Percentiles rank a stretch among this genome's conserved stretches.
Evolutionary conservation across 345 rosid species (phyloP).

Genomic region (Salix dunnii): DNA sequence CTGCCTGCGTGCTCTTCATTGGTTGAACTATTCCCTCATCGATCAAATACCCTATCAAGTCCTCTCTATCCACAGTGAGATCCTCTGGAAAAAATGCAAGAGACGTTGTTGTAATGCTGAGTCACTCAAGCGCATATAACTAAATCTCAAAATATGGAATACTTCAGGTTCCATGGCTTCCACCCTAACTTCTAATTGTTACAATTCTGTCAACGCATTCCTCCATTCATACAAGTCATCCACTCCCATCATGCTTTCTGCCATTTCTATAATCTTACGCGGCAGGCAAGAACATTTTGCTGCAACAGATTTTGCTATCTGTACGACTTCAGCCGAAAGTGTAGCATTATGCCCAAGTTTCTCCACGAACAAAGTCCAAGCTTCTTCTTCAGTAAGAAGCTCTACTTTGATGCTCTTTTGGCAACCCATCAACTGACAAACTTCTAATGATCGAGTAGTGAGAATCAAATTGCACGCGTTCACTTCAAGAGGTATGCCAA

Average conservation of each 20-base stretch:
- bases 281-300: constrained; percentile 30
- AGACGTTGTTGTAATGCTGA: constrained; percentile 16
- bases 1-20: background rate
- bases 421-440: constrained; percentile 6
- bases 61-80: background rate
- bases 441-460: constrained; percentile 8
- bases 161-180: constrained; percentile 1
- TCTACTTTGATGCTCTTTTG: background rate
- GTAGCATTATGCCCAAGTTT: background rate
- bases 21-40: constrained; percentile 21
- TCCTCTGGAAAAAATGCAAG: constrained; percentile 23
- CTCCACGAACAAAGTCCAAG: background rate
- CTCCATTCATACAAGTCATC: constrained; percentile 20
- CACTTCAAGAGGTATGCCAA: constrained; percentile 9
- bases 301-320: constrained; percentile 3
- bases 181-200: background rate
- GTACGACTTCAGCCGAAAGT: background rate
- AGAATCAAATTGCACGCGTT: constrained; percentile 13
- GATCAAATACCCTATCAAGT: constrained; percentile 17
- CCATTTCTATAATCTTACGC: constrained; percentile 5
- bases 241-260: constrained; percentile 18
- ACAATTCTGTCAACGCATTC: constrained; percentile 16
- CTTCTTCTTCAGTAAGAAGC: constrained; percentile 10
- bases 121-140: constrained; percentile 18
- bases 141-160: background rate